Evolutionary conservation across 1,284 basidiomycete species (phyloP).

Genomic region (Trichosporon sp.): DNA sequence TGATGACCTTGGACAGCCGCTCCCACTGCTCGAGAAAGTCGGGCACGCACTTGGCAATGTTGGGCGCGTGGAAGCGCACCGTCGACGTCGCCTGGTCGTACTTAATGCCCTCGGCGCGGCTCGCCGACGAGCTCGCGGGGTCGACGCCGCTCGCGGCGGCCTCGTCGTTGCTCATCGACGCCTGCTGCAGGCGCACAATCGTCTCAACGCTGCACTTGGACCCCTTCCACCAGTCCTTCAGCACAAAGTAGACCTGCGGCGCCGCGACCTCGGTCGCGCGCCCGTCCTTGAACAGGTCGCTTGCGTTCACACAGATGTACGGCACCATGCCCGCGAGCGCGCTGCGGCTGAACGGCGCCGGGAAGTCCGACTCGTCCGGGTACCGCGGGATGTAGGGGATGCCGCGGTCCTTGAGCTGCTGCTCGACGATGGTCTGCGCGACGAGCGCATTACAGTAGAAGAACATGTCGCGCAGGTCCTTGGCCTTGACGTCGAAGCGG

Average conservation of each 20-base stretch:
- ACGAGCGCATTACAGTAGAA: slow-evolving; percentile 62
- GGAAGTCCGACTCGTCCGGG: slow-evolving; percentile 45
- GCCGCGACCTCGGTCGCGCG: slow-evolving; percentile 81
- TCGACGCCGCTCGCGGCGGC: slow-evolving; percentile 30
- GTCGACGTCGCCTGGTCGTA: slow-evolving; percentile 79
- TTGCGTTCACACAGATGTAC: slow-evolving; percentile 72
- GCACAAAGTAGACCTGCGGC: slow-evolving; percentile 81
- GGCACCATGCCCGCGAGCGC: slow-evolving; percentile 60
- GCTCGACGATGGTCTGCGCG: slow-evolving; percentile 80
- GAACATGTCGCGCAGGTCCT: slow-evolving; percentile 41
- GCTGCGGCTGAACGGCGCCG: slow-evolving; percentile 25
- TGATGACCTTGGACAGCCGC: slow-evolving; percentile 81
- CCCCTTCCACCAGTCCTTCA: slow-evolving; percentile 84
- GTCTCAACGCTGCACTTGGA: slow-evolving; percentile 57
- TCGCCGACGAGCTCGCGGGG: slow-evolving; percentile 6
- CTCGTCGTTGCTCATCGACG: slow-evolving; percentile 60
- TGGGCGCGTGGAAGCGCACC: slow-evolving; percentile 76
- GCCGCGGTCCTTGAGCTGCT: slow-evolving; percentile 72
- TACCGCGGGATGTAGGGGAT: slow-evolving; percentile 74
- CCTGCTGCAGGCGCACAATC: slow-evolving; percentile 66
- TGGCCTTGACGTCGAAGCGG: slow-evolving; percentile 36
- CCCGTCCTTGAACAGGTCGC: slow-evolving; percentile 71
- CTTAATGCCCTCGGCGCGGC: slow-evolving; percentile 56
- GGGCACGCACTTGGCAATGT: slow-evolving; percentile 78
- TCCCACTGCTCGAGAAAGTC: slow-evolving; percentile 89